Base-by-base conservation (phyloP, 2,329 filamentous ascomycete genomes). In the Trichoderma citrinoviride region DNA sequence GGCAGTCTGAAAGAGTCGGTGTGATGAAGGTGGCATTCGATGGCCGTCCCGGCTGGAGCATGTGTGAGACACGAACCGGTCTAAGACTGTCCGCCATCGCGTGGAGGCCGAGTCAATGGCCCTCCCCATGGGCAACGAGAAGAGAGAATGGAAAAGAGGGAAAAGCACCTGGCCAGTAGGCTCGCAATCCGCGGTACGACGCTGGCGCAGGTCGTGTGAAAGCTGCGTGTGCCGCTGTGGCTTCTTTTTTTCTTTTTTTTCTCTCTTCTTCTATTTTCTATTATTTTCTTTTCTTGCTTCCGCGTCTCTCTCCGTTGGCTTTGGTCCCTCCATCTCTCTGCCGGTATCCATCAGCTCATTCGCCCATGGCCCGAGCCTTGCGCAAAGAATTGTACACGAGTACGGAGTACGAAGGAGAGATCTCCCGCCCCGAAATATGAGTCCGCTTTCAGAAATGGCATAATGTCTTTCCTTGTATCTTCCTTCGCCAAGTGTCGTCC, bases 131-230 rank as follows among this genome's bases (percentile, higher is more conserved):
- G 14, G 40, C 7, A n/a, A 23, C 19, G 19, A 15, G 6, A 53
- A 49, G 19, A 21, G n/a, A 40, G 19, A 40, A 53, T 12, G 19
- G 21, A 19, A 15, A 10, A 5, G 2, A 46, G 8, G 33, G n/a
- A 23, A 46, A 4, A 12, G 5, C 23, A 21, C 40, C 46, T 37
- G 14, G 33, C 33, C 33, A 52, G 33, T 44, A 57, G 46, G 33
- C n/a, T 41, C 44, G 17, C 53, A 52, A 43, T 29, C 53, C 19
- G 46, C 54, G 25, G 58, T 64, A 33, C 61, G 46, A 64, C 61
- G 53, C 33, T 64, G 61, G 61, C 61, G 61, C 29, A 58, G 61
- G 61, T 64, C 61, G 44, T 64, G 61, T 64, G 61, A 64, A 58
- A 43, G 37, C 19, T 58, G 44, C 29, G 40, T 52, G 61, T 64